phyloP scores from a whole-genome alignment of 306 rosid genomes.

The Albizia julibrissin region DNA sequence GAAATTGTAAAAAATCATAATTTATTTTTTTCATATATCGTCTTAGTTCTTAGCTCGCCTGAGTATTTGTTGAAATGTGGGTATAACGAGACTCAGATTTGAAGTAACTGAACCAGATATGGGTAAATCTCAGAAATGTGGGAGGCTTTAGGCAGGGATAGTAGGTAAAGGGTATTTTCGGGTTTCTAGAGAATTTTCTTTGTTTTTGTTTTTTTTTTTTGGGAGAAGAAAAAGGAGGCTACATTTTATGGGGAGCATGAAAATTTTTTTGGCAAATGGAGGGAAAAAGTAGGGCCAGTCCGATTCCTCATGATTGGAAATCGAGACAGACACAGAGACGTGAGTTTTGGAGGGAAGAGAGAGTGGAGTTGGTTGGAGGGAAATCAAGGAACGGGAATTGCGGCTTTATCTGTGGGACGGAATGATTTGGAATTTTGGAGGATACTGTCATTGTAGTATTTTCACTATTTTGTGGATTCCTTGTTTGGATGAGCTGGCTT shows the following conservation, averaged over 20 bases:
- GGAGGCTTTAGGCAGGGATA: not conserved
- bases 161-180: not conserved
- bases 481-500: not conserved
- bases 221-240: not conserved
- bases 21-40: not conserved
- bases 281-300: slow-evolving; percentile 22
- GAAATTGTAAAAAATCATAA: slow-evolving; percentile 40
- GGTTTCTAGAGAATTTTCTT: not conserved
- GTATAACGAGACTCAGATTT: not conserved
- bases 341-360: not conserved
- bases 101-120: not conserved
- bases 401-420: slow-evolving; percentile 28
- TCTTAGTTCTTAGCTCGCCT: not conserved
- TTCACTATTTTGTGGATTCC: not conserved
- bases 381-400: slow-evolving; percentile 25
- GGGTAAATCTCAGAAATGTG: not conserved
- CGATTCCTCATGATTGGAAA: not conserved
- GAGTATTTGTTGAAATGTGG: not conserved
- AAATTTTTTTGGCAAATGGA: not conserved
- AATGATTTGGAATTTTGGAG: not conserved
- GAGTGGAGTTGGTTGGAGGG: not conserved
- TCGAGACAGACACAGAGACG: not conserved
- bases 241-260: not conserved
- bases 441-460: not conserved
- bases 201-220: not conserved